Conservation (phyloP, 139 green algal genomes). For the Gonium pectorale region DNA sequence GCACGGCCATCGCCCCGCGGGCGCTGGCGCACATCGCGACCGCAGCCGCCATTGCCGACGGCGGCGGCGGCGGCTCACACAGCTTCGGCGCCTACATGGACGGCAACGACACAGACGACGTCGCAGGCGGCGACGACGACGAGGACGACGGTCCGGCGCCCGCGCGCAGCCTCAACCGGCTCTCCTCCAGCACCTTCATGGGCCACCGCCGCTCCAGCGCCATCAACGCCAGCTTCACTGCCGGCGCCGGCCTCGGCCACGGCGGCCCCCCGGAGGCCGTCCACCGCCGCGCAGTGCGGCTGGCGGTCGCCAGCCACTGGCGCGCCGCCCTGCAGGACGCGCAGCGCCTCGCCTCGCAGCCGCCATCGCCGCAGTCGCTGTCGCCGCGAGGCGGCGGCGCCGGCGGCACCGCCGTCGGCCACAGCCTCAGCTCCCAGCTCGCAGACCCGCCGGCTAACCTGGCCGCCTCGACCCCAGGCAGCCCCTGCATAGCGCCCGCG, state of each 20-base stretch:
- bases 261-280: neutral
- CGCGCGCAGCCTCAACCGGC: neutral
- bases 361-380: neutral
- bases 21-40: no score
- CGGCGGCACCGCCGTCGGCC: no score
- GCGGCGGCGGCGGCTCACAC: neutral
- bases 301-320: conserved; percentile 25
- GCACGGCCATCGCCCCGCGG: no score
- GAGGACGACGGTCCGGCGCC: neutral
- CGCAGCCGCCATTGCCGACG: no score
- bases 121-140: neutral
- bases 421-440: no score
- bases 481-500: no score
- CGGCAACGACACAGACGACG: neutral
- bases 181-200: neutral
- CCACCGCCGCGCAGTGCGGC: neutral
- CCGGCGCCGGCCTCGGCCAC: neutral
- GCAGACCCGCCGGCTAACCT: no score
- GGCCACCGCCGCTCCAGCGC: no score
- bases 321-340: conserved; percentile 36
- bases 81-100: neutral
- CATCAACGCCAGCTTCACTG: neutral
- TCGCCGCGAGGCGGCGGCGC: neutral
- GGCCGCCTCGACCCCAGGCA: no score
- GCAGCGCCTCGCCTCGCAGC: neutral